Evolutionary conservation across 495 filamentous ascomycete genomes (phyloP).

Genomic region (Annulohypoxylon moriforme): DNA sequence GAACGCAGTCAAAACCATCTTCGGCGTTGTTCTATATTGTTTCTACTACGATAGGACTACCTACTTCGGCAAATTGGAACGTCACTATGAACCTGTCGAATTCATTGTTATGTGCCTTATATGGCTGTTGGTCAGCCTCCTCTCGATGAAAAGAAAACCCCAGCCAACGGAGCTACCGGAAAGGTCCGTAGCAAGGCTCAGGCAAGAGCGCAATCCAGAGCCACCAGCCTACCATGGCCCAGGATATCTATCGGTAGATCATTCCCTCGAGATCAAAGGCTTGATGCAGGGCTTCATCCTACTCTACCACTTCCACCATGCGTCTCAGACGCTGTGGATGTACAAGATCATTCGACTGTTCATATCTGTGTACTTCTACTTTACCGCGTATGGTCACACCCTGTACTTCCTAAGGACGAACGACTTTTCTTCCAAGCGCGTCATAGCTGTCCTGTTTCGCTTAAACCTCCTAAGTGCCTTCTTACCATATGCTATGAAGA

Average conservation of each 20-base stretch:
- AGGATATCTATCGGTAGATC: constrained; percentile 62
- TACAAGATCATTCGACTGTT: constrained; percentile 66
- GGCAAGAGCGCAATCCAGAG: constrained; percentile 22
- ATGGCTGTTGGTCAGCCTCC: constrained; percentile 52
- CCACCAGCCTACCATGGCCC: constrained; percentile 31
- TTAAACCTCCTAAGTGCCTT: constrained; percentile 65
- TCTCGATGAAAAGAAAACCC: constrained; percentile 50
- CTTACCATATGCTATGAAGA: constrained; percentile 68
- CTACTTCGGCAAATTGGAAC: constrained; percentile 66
- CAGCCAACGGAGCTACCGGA: constrained; percentile 5
- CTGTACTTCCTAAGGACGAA: constrained; percentile 63
- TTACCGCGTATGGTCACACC: constrained; percentile 70
- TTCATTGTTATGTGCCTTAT: constrained; percentile 54
- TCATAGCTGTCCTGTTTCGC: constrained; percentile 62
- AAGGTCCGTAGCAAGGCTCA: constrained; percentile 15
- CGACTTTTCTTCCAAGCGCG: constrained; percentile 66
- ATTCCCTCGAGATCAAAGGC: constrained; percentile 74
- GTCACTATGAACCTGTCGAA: constrained; percentile 56
- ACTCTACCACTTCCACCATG: constrained; percentile 68
- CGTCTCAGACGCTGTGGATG: constrained; percentile 61
- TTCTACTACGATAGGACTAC: constrained; percentile 68
- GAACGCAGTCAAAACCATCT: constrained; percentile 45
- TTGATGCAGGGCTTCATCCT: constrained; percentile 71
- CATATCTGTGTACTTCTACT: constrained; percentile 70
- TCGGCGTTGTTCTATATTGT: constrained; percentile 60